Evolutionary conservation across 1,139 yeast genomes (phyloP), one percentile per base, ranked within the genome.

Genomic region (Arxiozyma bovina): DNA sequence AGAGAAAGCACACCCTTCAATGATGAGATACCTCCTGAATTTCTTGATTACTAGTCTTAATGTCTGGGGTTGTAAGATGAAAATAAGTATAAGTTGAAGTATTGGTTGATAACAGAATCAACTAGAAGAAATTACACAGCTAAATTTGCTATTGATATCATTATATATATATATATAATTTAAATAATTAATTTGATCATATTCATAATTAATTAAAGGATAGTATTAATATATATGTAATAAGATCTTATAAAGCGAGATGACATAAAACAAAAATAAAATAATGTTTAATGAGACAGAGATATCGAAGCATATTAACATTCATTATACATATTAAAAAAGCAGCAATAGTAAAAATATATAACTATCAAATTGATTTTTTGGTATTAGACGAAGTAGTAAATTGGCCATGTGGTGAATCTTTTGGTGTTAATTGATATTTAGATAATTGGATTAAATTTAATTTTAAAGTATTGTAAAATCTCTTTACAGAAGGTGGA

Each of bases 381-480:
- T 42, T 49, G 15, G 27, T 20, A 21, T 45, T 21, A 34, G 51
- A 30, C 2, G 51, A 22, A 42, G 54, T 17, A 4, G 45, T 45
- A 22, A 51, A 45, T 11, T 46, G 42, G 6, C 51, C 48, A 4
- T 54, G 34, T 8, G 42, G 42, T 38, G 62, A 51, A 30, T 55
- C 15, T 30, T n/a, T 46, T 46, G 49, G 58, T 23, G 64, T 52
- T n/a, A 62, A 47, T 50, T 60, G 64, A 53, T 56, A 57, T 21
- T 58, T 58, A 12, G 67, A 62, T 4, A 64, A 17, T 46, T 56
- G 54, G 44, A 64, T 54, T 52, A 65, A 50, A 21, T 58, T 45
- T 11, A 52, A 68, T 75, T 87, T 88, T 64, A 77, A 62, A 54
- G 74, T 71, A 55, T 78, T 70, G 94, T 96, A 89, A 52, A 64